A percentile compares a stretch with the other conserved stretches of the same genome.
phyloP scores from a whole-genome alignment of 2,329 filamentous ascomycete species.

The Rutstroemia sp. region DNA sequence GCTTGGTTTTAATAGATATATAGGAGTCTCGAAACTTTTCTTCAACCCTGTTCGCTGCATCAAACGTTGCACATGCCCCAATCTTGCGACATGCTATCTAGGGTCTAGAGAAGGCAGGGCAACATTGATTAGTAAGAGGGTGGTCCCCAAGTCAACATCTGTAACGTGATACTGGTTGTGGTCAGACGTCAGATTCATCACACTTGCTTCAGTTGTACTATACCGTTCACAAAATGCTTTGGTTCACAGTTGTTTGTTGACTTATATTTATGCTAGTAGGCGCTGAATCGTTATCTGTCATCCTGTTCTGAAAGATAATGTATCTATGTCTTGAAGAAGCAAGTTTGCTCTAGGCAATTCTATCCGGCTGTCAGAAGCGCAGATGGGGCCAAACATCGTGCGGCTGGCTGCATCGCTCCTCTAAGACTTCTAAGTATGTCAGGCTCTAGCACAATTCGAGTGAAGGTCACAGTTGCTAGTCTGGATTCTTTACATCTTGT shows the following conservation, averaged over 20 bases:
- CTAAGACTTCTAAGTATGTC: not conserved
- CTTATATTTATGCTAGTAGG: conserved; percentile 14
- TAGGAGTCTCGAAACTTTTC: not conserved
- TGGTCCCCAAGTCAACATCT: not conserved
- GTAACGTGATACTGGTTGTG: not conserved
- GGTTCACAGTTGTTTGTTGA: conserved; percentile 23
- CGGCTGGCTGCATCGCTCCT: conserved; percentile 15
- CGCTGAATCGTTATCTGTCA: conserved; percentile 21
- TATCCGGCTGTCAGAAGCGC: conserved; percentile 16
- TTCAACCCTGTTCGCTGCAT: not conserved
- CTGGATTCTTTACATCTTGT: no score
- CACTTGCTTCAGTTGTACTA: conserved; percentile 14
- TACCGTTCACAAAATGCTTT: conserved; percentile 13
- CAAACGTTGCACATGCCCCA: conserved; percentile 1
- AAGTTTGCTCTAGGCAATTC: conserved; percentile 14
- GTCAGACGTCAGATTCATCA: conserved; percentile 17
- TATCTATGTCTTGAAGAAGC: conserved; percentile 17
- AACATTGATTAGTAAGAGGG: not conserved
- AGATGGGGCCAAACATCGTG: conserved; percentile 7
- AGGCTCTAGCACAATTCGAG: no score
- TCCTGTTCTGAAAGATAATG: conserved; percentile 5
- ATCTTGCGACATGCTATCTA: not conserved
- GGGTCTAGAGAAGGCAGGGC: not conserved
- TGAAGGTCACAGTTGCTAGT: no score
- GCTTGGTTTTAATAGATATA: not conserved